Percentiles rank a stretch among this genome's conserved stretches.
These are phyloP conservation scores for Phoma herbarum DNA, from an alignment of 2,329 filamentous ascomycete species.

Conservation along the genomic window DNA sequence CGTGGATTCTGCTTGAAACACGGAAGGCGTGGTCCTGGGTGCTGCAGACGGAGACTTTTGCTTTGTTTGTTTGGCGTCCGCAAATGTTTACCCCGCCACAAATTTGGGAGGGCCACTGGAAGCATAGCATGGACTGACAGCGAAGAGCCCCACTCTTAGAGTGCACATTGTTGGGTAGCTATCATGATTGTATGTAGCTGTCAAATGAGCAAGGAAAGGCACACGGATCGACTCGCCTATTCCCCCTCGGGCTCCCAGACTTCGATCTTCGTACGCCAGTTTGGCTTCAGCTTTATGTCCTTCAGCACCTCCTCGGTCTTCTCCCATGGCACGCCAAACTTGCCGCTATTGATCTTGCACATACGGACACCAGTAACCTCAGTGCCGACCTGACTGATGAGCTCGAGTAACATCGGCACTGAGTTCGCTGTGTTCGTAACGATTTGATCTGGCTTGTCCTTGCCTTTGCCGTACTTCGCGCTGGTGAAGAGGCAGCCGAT, in stretches of 20 bases:
- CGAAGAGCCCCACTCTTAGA: constrained; percentile 1
- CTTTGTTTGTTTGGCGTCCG: constrained; percentile 11
- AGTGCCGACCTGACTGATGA: constrained; percentile 49
- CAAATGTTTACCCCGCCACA: constrained; percentile 11
- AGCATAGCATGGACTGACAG: background rate
- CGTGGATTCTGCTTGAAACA: constrained; percentile 12
- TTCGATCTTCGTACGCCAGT: constrained; percentile 33
- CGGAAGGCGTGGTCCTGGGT: background rate
- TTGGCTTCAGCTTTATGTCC: constrained; percentile 34
- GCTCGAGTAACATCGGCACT: constrained; percentile 58
- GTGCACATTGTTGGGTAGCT: background rate
- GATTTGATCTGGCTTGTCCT: constrained; percentile 56
- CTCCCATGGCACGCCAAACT: constrained; percentile 65
- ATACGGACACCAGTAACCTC: constrained; percentile 52
- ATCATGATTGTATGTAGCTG: too few relatives aligned
- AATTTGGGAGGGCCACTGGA: background rate
- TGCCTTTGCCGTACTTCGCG: constrained; percentile 56
- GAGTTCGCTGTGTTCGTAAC: constrained; percentile 60
- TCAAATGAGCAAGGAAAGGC: too few relatives aligned
- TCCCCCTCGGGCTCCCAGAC: constrained; percentile 35
- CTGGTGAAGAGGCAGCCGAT: constrained; percentile 69
- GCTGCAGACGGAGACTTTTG: background rate
- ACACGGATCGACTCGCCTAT: background rate
- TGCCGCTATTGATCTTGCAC: constrained; percentile 66
- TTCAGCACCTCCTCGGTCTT: constrained; percentile 56